Percentiles rank a stretch among this genome's conserved stretches.
phyloP scores from a whole-genome alignment of 495 filamentous ascomycete species.

The Massariosphaeria phaeospora region DNA sequence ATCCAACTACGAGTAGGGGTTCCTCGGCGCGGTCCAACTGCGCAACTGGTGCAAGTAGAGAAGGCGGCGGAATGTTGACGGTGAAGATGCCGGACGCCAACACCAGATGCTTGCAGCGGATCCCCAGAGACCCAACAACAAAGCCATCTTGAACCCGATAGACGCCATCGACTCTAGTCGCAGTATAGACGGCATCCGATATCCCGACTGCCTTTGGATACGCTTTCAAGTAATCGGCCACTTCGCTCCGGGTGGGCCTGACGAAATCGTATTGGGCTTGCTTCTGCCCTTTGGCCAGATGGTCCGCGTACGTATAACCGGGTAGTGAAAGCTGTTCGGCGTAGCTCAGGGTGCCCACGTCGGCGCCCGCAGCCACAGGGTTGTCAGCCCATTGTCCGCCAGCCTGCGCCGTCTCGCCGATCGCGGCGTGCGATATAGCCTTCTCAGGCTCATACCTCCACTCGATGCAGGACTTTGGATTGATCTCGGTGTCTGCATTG shows the following conservation, averaged over 20 bases:
- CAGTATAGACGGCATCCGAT: constrained; percentile 47
- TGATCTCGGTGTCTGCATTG: constrained; percentile 56
- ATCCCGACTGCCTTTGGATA: constrained; percentile 56
- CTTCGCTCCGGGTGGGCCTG: constrained; percentile 55
- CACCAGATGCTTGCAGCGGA: constrained; percentile 58
- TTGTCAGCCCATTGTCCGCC: constrained; percentile 65
- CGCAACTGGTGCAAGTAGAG: constrained; percentile 40
- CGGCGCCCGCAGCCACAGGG: constrained; percentile 50
- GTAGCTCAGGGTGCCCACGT: constrained; percentile 50
- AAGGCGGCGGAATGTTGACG: constrained; percentile 50
- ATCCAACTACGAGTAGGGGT: constrained; percentile 53
- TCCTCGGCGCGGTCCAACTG: constrained; percentile 36
- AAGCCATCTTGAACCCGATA: constrained; percentile 50
- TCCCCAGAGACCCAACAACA: constrained; percentile 48
- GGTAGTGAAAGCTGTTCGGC: constrained; percentile 62
- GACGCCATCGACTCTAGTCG: constrained; percentile 44
- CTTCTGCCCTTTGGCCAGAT: constrained; percentile 45
- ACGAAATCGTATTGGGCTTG: constrained; percentile 50
- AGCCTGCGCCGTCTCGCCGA: constrained; percentile 51
- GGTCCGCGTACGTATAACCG: constrained; percentile 56
- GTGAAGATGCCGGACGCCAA: constrained; percentile 63
- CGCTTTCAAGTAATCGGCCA: constrained; percentile 53
- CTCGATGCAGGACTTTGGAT: constrained; percentile 49
- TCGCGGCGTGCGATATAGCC: constrained; percentile 54
- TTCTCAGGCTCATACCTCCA: constrained; percentile 52